Base-by-base conservation (phyloP, 148 eudicot genomes). In the Spergularia marina region DNA sequence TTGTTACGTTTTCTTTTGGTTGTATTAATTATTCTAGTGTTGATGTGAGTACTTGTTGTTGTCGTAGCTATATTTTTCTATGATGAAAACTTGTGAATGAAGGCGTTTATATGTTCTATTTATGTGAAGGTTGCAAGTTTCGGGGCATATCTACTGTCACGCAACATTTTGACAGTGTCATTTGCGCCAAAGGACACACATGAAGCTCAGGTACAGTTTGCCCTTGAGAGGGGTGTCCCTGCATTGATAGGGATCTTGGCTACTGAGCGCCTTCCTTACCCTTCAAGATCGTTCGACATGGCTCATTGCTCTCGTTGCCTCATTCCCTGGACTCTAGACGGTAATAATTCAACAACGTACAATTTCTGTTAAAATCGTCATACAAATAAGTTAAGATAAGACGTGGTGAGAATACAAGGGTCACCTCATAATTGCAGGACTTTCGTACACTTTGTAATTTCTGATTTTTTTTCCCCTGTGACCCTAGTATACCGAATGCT, bases 281-380 rank as follows among this genome's bases (percentile, higher is more conserved):
- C 98, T 68, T 86, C 98, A 0, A 79, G 90, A 71, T 89, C 98
- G 15, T 94, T 94, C 11, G 98, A 94, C 84, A 81, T 92, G 83
- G 98, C 98, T 77, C 98, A 94, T 79, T 92, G 98, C 80, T 95
- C 98, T 49, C 93, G 98, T 8, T 95, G 98, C 82, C 92, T 95
- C 75, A 92, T 92, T 74, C 97, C 96, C 4, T 95, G 98, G 98
- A 88, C 75, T 44, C 79, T 76, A n/a, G 79, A 83, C 54, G 98
- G 98, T 93, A 89, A 71, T 6, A 54, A 71, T 18, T n/a, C 12
- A 62, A 12, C n/a, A 15, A 17, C 10, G 10, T 7, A 53, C 13
- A 36, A 17, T 36, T 34, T 44, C 49, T 44, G 49, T 44, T 44
- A 44, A 44, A 9, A 44, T 44, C 49, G 49, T 6, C 49, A 6